These are phyloP conservation scores for Cladosporium cucumerinum DNA, from an alignment of 2,329 filamentous ascomycete genomes.

Conservation along the genomic window DNA sequence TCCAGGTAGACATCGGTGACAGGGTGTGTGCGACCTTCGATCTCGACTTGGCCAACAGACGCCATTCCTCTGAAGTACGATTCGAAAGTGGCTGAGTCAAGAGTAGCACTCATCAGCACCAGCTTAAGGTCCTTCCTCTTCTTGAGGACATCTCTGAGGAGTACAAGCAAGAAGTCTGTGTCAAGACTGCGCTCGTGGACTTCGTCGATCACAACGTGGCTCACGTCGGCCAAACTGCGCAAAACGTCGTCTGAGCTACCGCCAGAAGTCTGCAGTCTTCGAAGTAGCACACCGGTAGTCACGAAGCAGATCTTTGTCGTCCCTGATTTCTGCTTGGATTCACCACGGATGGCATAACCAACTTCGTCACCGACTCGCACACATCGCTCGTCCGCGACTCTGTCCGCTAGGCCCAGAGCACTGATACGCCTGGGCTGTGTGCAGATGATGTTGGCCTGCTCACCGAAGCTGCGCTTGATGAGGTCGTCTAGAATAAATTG, in stretches of 20 bases:
- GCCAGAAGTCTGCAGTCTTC: slow-evolving; percentile 86
- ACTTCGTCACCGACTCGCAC: slow-evolving; percentile 78
- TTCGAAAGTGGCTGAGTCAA: slow-evolving; percentile 82
- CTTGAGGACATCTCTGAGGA: slow-evolving; percentile 77
- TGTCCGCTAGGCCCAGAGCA: slow-evolving; percentile 86
- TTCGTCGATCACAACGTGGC: slow-evolving; percentile 92
- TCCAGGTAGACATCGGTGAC: slow-evolving; percentile 89
- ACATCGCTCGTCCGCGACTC: slow-evolving; percentile 89
- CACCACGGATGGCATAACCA: slow-evolving; percentile 86
- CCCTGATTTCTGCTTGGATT: slow-evolving; percentile 68
- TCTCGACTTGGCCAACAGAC: slow-evolving; percentile 74
- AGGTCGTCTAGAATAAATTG: slow-evolving; percentile 94
- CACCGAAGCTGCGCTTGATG: slow-evolving; percentile 71
- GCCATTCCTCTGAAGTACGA: slow-evolving; percentile 65
- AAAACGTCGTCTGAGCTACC: slow-evolving; percentile 76
- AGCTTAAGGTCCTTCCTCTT: slow-evolving; percentile 77
- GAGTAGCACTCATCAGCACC: slow-evolving; percentile 92
- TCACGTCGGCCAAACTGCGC: slow-evolving; percentile 80
- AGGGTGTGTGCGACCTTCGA: slow-evolving; percentile 82
- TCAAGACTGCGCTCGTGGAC: slow-evolving; percentile 94
- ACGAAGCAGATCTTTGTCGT: slow-evolving; percentile 91
- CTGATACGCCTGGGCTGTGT: slow-evolving; percentile 95
- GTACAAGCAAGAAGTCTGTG: slow-evolving; percentile 86
- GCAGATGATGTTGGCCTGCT: slow-evolving; percentile 83
- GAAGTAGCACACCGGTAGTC: slow-evolving; percentile 87